These are phyloP conservation scores for Podospora australis DNA, from an alignment of 495 filamentous ascomycete genomes.

Conservation along the genomic window DNA sequence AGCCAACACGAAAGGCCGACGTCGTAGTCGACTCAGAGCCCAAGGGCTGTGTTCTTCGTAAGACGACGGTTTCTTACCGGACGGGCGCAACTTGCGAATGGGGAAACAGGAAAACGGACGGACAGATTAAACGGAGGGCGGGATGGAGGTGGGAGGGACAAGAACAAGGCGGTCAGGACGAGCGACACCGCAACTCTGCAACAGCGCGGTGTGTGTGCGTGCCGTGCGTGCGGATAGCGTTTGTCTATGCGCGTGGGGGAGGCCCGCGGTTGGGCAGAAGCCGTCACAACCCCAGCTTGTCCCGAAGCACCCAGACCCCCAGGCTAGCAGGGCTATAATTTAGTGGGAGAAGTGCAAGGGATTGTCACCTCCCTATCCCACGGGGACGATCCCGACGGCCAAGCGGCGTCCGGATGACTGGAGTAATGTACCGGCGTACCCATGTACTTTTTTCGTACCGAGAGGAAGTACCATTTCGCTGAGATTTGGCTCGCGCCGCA, in stretches of 20 bases:
- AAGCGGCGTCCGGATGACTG: neutral
- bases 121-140: neutral
- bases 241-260: conserved; percentile 5
- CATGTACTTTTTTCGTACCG: too few relatives aligned
- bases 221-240: neutral
- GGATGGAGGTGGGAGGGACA: neutral
- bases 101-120: too few relatives aligned
- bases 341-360: neutral
- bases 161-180: neutral
- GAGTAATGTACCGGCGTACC: neutral
- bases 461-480: neutral
- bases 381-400: conserved; percentile 1
- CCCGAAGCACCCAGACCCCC: neutral
- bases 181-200: neutral
- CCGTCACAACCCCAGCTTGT: neutral
- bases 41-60: neutral
- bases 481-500: neutral
- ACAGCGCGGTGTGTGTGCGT: neutral
- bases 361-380: too few relatives aligned
- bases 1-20: neutral
- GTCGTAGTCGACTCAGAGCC: neutral
- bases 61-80: too few relatives aligned
- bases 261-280: neutral
- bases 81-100: too few relatives aligned
- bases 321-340: neutral